Evolutionary conservation across 352 stramenopile genomes (phyloP).

Genomic region (Phytophthora cactorum): DNA sequence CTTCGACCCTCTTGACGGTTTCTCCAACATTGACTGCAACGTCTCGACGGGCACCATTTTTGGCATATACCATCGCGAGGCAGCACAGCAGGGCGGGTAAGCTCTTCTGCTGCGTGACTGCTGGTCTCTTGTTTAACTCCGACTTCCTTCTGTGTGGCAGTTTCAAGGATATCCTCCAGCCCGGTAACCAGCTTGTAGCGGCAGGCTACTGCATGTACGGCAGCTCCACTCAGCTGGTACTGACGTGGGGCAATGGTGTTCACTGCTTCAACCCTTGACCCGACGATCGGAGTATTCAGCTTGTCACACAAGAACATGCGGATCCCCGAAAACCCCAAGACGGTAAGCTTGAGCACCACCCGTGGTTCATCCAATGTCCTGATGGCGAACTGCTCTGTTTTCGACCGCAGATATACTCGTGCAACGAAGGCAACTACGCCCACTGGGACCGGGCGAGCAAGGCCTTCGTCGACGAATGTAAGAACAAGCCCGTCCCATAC

Average conservation of each 20-base stretch:
- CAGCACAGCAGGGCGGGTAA: conserved; percentile 38
- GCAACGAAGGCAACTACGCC: conserved; percentile 97
- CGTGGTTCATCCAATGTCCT: not conserved
- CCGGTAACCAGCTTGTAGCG: conserved; percentile 93
- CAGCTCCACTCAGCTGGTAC: conserved; percentile 96
- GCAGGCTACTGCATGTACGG: conserved; percentile 99
- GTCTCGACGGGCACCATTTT: conserved; percentile 99
- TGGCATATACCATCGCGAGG: conserved; percentile 93
- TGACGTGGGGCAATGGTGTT: conserved; percentile 94
- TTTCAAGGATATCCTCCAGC: conserved; percentile 93
- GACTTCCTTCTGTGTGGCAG: conserved; percentile 26
- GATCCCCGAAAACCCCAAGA: conserved; percentile 93
- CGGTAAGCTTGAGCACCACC: conserved; percentile 29
- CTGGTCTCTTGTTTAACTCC: no score
- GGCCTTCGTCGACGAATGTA: conserved; percentile 86
- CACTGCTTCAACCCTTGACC: conserved; percentile 98
- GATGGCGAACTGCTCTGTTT: not conserved
- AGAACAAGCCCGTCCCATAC: conserved; percentile 84
- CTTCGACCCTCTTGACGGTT: conserved; percentile 98
- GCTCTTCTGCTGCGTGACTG: not conserved
- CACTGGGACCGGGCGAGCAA: conserved; percentile 94
- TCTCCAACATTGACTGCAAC: conserved; percentile 99
- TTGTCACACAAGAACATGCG: conserved; percentile 94
- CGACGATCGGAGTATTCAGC: conserved; percentile 98
- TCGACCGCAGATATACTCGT: conserved; percentile 91